Evolutionary conservation across 169 alveolate genomes (phyloP), one percentile per base, ranked within the genome.

Genomic region (Plasmodium coatneyi): DNA sequence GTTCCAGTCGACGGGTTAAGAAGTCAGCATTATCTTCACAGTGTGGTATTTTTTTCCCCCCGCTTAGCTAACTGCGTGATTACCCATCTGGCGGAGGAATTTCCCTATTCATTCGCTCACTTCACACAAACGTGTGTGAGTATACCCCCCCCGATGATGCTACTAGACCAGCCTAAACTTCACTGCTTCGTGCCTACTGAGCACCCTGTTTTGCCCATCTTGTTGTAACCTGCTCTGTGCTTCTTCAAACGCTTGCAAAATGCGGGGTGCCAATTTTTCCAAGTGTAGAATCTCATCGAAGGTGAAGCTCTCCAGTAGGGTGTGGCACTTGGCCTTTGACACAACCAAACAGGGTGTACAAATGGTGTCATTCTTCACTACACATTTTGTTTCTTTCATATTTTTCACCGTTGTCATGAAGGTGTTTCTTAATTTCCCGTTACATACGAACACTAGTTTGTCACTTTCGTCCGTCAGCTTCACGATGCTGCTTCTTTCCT

Each of bases 301-400:
- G 6, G 95, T 91, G n/a, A 91, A 91, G 46, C 70, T 70, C 76
- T 91, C 95, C 46, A 91, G 60, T 22, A 91, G 66, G 12, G 95
- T 91, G 82, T 91, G 95, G 14, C 95, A 91, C 81, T 91, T 91
- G 6, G 95, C 95, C 76, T 91, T 91, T 46, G 95, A 91, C 54
- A 91, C 82, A 25, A 91, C 92, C 54, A 91, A 66, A 52, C 95
- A 91, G 10, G 95, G 95, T 0, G 95, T 91, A 30, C 3, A 41
- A 41, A 91, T 81, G 22, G 71, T 32, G 74, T 91, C 76, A 76
- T 91, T 91, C 83, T 91, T 80, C 52, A 91, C 34, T 22, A 91
- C 84, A 91, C 95, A 91, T 81, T 91, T 91, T 56, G 95, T 91
- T 80, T 91, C 92, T 71, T 91, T 91, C 92, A 81, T 70, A 30